These are phyloP conservation scores for Tricholoma matsutake DNA, from an alignment of 768 basidiomycete species.

Conservation along the genomic window DNA sequence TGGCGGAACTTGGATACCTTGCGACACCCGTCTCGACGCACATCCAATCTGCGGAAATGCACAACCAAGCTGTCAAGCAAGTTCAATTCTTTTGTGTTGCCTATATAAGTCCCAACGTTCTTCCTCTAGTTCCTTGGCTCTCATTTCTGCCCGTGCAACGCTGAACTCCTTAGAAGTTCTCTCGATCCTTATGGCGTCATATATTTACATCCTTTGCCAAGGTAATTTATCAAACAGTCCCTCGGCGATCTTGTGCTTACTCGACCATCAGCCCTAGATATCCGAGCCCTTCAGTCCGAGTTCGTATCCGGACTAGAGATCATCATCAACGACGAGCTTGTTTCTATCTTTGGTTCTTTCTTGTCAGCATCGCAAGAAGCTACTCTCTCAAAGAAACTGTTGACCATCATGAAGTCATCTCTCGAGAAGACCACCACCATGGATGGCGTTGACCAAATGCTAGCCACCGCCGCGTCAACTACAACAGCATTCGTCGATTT, in stretches of 20 bases:
- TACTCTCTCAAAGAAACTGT: slow-evolving; percentile 33
- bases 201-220: slow-evolving; percentile 72
- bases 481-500: slow-evolving; percentile 47
- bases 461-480: slow-evolving; percentile 53
- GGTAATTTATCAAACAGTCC: slow-evolving; percentile 23
- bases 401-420: slow-evolving; percentile 41
- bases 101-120: neutral
- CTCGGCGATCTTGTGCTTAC: neutral
- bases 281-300: slow-evolving; percentile 69
- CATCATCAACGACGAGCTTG: slow-evolving; percentile 51
- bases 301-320: slow-evolving; percentile 44
- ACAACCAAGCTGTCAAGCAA: slow-evolving; percentile 82
- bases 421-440: slow-evolving; percentile 68
- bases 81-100: slow-evolving; percentile 18
- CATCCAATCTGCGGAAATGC: slow-evolving; percentile 82
- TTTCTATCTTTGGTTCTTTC: slow-evolving; percentile 39
- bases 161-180: slow-evolving; percentile 68
- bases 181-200: slow-evolving; percentile 64
- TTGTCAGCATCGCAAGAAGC: slow-evolving; percentile 28
- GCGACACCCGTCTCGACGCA: slow-evolving; percentile 78
- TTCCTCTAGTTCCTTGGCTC: slow-evolving; percentile 47
- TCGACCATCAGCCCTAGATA: slow-evolving; percentile 57
- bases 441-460: slow-evolving; percentile 70
- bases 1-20: slow-evolving; percentile 73
- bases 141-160: slow-evolving; percentile 75